Evolutionary conservation across 2,329 filamentous ascomycete species (phyloP), one percentile per base, ranked within the genome.

Genomic region (Stemphylium vesicarium): DNA sequence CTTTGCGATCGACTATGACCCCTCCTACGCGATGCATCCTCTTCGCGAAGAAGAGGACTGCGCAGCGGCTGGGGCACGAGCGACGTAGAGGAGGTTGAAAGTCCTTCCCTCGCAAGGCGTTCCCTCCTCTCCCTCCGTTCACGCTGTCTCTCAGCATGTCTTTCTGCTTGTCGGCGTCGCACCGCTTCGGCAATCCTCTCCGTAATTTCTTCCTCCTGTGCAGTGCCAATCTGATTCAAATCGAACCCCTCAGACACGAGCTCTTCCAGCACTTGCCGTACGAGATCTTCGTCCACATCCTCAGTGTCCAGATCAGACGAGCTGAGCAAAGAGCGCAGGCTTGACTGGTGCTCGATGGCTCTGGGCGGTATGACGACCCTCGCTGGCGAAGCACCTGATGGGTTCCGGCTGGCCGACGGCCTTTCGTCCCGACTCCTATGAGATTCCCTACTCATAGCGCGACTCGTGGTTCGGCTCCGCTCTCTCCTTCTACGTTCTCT

Each of bases 121-220:
- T 74, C 71, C 37, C 71, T 57, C 38, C 73, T 59, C 50, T 74
- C 73, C 32, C 66, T 59, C 45, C 70, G 50, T 52, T 75, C 77
- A 11, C 84, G 80, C n/a, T 80, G 72, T 55, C 85, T 79, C 57
- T 88, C 86, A 38, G 82, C 84, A 69, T 80, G 71, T 57, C 85
- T 79, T 56, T 88, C 86, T 44, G 82, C 84, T 71, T 96, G 91
- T 26, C 91, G 83, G 57, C 91, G 84, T 53, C 91, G 82, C 69
- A 96, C 96, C 2, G 92, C 92, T 68, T 96, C 91, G 2, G 92
- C 93, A 65, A 98, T 96, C 55, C 90, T 87, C 68, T 94, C 90
- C 61, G 91, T 96, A 13, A 98, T 85, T 68, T 96, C 91, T 68
- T 97, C 92, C 70, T 97, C 92, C 67, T 92, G 90, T 43, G 81